A percentile compares a stretch with the other conserved stretches of the same genome.
Conservation (phyloP, 2,329 filamentous ascomycete genomes). For the Aspergillus uvarum region DNA sequence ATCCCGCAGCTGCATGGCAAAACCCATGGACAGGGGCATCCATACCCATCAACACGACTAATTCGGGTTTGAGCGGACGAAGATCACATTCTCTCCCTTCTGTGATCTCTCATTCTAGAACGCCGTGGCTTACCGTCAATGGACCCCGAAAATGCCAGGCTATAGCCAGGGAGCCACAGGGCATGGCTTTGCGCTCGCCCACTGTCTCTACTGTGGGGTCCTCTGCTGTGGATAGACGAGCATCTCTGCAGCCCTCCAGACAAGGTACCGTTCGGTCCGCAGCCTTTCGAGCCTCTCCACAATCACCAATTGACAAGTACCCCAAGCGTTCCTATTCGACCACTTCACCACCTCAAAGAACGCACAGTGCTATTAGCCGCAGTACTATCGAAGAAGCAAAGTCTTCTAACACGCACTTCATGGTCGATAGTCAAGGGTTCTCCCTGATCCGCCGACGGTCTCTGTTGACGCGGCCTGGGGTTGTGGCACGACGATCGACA, state of each 20-base stretch:
- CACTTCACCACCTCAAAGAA: conserved; percentile 26
- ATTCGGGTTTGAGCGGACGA: conserved; percentile 9
- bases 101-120: conserved; percentile 14
- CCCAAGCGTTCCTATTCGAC: conserved; percentile 33
- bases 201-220: conserved; percentile 9
- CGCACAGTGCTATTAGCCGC: conserved; percentile 27
- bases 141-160: conserved; percentile 3
- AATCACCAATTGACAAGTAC: conserved; percentile 16
- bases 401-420: conserved; percentile 35
- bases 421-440: conserved; percentile 34
- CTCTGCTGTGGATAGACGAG: conserved; percentile 19
- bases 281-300: conserved; percentile 15
- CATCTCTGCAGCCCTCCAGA: conserved; percentile 20
- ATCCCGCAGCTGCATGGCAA: conserved; percentile 27
- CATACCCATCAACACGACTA: conserved; percentile 20
- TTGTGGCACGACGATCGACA: conserved; percentile 37
- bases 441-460: conserved; percentile 41
- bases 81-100: conserved; percentile 27
- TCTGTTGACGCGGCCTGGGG: conserved; percentile 35
- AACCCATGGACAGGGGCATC: conserved; percentile 36
- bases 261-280: conserved; percentile 25
- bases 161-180: conserved; percentile 11
- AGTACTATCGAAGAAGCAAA: conserved; percentile 27
- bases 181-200: conserved; percentile 8
- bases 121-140: conserved; percentile 10